These are phyloP conservation scores for Zelopaecilomyces penicillatus DNA, from an alignment of 2,329 filamentous ascomycete genomes.

Conservation along the genomic window DNA sequence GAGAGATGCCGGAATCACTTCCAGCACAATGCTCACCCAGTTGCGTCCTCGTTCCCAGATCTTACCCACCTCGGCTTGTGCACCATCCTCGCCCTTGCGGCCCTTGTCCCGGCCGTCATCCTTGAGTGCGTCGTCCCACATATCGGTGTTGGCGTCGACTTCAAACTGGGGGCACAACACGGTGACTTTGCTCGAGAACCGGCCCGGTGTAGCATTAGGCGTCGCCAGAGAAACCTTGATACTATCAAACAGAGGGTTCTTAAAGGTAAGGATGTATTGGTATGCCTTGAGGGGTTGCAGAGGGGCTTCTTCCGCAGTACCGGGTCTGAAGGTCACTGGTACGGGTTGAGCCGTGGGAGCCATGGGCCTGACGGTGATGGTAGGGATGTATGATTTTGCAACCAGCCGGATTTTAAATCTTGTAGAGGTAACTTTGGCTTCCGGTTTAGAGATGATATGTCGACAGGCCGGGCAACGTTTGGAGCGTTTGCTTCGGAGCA, in stretches of 20 bases:
- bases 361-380: constrained; percentile 63
- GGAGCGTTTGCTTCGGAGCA: constrained; percentile 83
- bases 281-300: constrained; percentile 51
- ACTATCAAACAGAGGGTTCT: constrained; percentile 87
- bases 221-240: constrained; percentile 84
- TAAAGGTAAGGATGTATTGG: constrained; percentile 83
- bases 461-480: constrained; percentile 90
- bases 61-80: constrained; percentile 75
- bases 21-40: constrained; percentile 89
- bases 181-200: constrained; percentile 72
- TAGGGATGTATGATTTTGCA: constrained; percentile 80
- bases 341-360: constrained; percentile 28
- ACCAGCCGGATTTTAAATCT: constrained; percentile 90
- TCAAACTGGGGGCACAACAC: constrained; percentile 92
- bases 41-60: constrained; percentile 93
- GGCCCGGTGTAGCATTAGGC: constrained; percentile 67
- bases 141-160: constrained; percentile 81
- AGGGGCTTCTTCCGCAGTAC: constrained; percentile 22
- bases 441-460: constrained; percentile 91
- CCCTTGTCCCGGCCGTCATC: constrained; percentile 34
- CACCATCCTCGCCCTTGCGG: constrained; percentile 31
- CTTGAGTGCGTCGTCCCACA: constrained; percentile 80
- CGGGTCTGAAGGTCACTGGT: constrained; percentile 26
- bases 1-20: constrained; percentile 65
- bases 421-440: constrained; percentile 79